A percentile compares a stretch with the other conserved stretches of the same genome.
Conservation (phyloP, 1,284 basidiomycete genomes). For the Tylopilus sp. region DNA sequence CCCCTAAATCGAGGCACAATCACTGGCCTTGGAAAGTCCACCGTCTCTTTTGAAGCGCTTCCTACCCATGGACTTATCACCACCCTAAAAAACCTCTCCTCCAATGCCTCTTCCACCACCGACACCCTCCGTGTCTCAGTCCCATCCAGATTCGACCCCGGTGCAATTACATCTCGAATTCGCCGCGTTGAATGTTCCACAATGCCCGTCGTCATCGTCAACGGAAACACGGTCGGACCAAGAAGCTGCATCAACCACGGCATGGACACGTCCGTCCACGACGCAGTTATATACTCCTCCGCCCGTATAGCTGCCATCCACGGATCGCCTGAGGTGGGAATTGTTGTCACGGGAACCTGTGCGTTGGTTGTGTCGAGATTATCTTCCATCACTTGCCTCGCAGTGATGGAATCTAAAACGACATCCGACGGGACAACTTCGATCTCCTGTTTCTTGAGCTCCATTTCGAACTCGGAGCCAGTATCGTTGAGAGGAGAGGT, state of each 20-base stretch:
- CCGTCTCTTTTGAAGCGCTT: constrained; percentile 17
- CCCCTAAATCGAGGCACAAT: constrained; percentile 15
- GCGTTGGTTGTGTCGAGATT: constrained; percentile 21
- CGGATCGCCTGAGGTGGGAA: constrained; percentile 20
- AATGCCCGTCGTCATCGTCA: constrained; percentile 45
- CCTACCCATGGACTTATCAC: constrained; percentile 32
- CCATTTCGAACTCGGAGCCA: constrained; percentile 23
- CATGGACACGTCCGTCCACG: constrained; percentile 29
- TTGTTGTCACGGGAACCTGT: constrained; percentile 11
- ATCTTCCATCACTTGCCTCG: constrained; percentile 30
- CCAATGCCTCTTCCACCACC: constrained; percentile 23
- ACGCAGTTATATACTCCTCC: constrained; percentile 29
- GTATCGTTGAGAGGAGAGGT: not conserved
- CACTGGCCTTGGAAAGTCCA: constrained; percentile 21
- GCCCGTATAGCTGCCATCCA: constrained; percentile 24
- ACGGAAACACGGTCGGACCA: constrained; percentile 45
- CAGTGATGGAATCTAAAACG: constrained; percentile 32
- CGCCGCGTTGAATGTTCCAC: constrained; percentile 48
- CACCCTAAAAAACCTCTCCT: constrained; percentile 19
- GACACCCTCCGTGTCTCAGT: constrained; percentile 16
- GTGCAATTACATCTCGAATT: constrained; percentile 35
- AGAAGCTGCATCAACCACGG: constrained; percentile 36
- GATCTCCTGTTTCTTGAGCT: constrained; percentile 20
- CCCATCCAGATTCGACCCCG: constrained; percentile 33
- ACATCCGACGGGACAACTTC: constrained; percentile 29